phyloP scores from a whole-genome alignment of 2,329 filamentous ascomycete species.

The Hypoxylon sp. region DNA sequence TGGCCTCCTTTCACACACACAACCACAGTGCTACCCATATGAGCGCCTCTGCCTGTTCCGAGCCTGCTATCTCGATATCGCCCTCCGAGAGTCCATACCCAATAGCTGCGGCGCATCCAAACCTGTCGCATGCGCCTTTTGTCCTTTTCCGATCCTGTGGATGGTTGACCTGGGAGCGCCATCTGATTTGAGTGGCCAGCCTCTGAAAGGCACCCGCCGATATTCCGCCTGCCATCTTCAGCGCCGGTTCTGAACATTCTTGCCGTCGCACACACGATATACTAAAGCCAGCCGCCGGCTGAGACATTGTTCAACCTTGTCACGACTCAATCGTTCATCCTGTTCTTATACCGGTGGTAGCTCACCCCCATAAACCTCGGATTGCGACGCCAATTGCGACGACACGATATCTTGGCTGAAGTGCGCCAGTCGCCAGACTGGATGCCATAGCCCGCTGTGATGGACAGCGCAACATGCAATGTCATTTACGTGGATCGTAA shows the following conservation, averaged over 20 bases:
- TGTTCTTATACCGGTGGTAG: conserved; percentile 25
- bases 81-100: conserved; percentile 35
- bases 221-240: conserved; percentile 36
- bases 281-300: conserved; percentile 26
- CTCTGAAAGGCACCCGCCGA: conserved; percentile 36
- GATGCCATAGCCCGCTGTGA: conserved; percentile 63
- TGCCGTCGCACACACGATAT: conserved; percentile 38
- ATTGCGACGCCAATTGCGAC: conserved; percentile 37
- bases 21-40: conserved; percentile 30
- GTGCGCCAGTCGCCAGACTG: conserved; percentile 68
- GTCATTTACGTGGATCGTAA: conserved; percentile 67
- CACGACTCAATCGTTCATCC: conserved; percentile 26
- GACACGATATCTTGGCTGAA: conserved; percentile 52
- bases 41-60: conserved; percentile 27
- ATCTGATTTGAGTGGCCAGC: conserved; percentile 39
- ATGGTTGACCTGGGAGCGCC: conserved; percentile 36
- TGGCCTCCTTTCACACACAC: conserved; percentile 17
- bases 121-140: conserved; percentile 33
- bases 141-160: conserved; percentile 23
- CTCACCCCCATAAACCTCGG: conserved; percentile 8
- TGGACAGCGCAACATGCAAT: conserved; percentile 66
- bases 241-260: conserved; percentile 34
- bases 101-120: conserved; percentile 28
- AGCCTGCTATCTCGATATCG: conserved; percentile 39
- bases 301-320: conserved; percentile 34